Base-by-base conservation (phyloP, 331 rosid genomes). In the Dryas integrifolia region DNA sequence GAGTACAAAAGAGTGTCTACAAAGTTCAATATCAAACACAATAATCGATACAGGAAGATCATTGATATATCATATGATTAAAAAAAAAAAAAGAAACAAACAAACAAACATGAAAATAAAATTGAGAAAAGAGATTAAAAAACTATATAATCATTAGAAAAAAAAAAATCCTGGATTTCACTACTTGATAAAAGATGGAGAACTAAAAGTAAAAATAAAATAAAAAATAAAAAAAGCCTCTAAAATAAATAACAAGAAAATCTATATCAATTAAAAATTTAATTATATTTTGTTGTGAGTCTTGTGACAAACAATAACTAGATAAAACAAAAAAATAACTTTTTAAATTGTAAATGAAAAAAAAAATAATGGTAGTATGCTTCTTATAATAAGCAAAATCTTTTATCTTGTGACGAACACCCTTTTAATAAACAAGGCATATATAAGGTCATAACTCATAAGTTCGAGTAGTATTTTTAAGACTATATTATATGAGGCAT, bases 1-100 rank as follows among this genome's bases (percentile, higher is more conserved):
- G 14, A 70, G 30, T 12, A 45, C 47, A 50, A 66, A 62, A 14
- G 39, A 41, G 39, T 30, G 40, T 62, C 45, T 45, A 48, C 39
- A 53, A 45, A 58, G 53, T 41, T 74, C 26, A 43, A 51, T 14
- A 58, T 60, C 47, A 74, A 10, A 51, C 46, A 69, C 16, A 55
- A 24, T 8, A 21, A 49, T 18, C 44, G 24, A 41, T 8, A 65
- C 4, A 40, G 26, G 35, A 30, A 30, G 35, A 30, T 30, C 35
- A 30, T 30, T 30, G 35, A 30, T 30, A 30, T 30, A 30, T 30
- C 35, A 30, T 30, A 30, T 30, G 35, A 30, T 30, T 30, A 21
- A 21, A 30, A 30, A 30, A 1, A 26, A 30, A 30, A 1, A 30
- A 30, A 30, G 2, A 1, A 6, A 67, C 4, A 35, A 43, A 50